Conservation (phyloP, 768 basidiomycete species). For the Suillus hirtellus region DNA sequence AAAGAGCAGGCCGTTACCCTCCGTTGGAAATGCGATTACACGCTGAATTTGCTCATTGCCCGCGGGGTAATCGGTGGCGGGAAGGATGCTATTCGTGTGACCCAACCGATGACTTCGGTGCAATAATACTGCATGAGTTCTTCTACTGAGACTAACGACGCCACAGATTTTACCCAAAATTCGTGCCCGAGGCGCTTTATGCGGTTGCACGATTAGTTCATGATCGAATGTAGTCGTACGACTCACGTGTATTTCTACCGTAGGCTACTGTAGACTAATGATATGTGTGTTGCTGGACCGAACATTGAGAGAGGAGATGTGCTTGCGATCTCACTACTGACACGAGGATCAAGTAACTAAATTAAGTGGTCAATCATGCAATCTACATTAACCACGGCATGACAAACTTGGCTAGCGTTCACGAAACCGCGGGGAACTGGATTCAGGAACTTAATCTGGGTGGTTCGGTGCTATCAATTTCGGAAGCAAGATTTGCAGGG, state of each 20-base stretch:
- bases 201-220: constrained; percentile 25
- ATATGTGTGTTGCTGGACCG: too few species aligned
- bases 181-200: constrained; percentile 32
- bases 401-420: too few species aligned
- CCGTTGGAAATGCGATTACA: constrained; percentile 50
- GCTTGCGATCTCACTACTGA: too few species aligned
- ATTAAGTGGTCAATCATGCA: too few species aligned
- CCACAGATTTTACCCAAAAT: constrained; percentile 28
- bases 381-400: too few species aligned
- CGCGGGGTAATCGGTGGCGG: constrained; percentile 69
- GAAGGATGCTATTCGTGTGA: constrained; percentile 89
- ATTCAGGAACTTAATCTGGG: too few species aligned
- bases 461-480: too few species aligned
- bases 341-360: too few species aligned
- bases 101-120: constrained; percentile 70
- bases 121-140: constrained; percentile 21
- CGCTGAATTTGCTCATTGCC: constrained; percentile 93
- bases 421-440: too few species aligned
- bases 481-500: too few species aligned
- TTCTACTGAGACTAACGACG: constrained; percentile 4
- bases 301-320: too few species aligned
- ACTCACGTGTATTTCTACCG: constrained; percentile 4
- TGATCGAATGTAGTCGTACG: neutral
- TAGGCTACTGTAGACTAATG: neutral
- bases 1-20: neutral